phyloP scores from a whole-genome alignment of 257 asterid genomes.

The Mentha longifolia region DNA sequence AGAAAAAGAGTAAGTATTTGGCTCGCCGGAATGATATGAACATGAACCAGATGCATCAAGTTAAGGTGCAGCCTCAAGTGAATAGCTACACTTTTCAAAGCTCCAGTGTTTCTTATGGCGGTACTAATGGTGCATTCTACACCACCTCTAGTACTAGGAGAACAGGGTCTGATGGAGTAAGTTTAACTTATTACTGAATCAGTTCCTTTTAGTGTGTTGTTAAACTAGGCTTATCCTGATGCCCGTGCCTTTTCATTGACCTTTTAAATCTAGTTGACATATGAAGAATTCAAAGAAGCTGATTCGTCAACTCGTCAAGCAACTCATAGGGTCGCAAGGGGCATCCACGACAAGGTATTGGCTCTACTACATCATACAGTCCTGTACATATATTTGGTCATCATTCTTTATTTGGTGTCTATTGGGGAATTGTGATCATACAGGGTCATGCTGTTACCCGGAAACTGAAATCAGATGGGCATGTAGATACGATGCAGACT shows the following conservation, averaged over 20 bases:
- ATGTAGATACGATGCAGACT: slow-evolving; percentile 80
- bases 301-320: slow-evolving; percentile 86
- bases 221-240: slow-evolving; percentile 1
- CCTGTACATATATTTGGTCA: not conserved
- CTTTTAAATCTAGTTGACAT: slow-evolving; percentile 55
- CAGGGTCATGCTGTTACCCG: slow-evolving; percentile 91
- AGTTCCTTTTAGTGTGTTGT: not conserved
- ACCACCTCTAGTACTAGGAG: slow-evolving; percentile 77
- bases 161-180: slow-evolving; percentile 84
- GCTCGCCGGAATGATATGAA: slow-evolving; percentile 42
- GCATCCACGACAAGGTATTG: slow-evolving; percentile 77
- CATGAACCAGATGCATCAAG: slow-evolving; percentile 39
- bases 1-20: slow-evolving; percentile 58
- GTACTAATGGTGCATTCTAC: slow-evolving; percentile 79
- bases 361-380: slow-evolving; percentile 7
- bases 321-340: slow-evolving; percentile 70
- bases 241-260: slow-evolving; percentile 16
- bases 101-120: slow-evolving; percentile 78
- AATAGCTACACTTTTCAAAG: slow-evolving; percentile 80
- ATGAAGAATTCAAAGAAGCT: slow-evolving; percentile 91
- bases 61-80: slow-evolving; percentile 53
- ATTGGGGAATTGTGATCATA: slow-evolving; percentile 23
- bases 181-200: slow-evolving; percentile 35
- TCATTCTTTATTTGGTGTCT: slow-evolving; percentile 27
- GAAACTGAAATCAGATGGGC: slow-evolving; percentile 82